These are phyloP conservation scores for Isabelozyma heimii DNA, from an alignment of 805 yeast species.

Conservation along the genomic window DNA sequence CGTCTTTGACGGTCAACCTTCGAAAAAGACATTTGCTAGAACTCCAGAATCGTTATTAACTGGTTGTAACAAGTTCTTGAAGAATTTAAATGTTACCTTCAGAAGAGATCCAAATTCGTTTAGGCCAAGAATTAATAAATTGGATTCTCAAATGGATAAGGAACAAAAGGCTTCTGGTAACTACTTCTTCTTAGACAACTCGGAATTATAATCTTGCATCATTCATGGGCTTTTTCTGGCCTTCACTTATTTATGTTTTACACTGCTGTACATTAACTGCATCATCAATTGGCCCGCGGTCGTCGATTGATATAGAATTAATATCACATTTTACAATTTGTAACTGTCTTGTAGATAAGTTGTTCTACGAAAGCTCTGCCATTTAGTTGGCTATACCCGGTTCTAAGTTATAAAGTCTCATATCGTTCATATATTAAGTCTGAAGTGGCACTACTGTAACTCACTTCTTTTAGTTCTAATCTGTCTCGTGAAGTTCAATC, in stretches of 20 bases:
- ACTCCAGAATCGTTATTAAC: slow-evolving; percentile 91
- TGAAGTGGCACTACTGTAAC: neutral
- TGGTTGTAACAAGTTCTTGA: slow-evolving; percentile 95
- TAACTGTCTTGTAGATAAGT: neutral
- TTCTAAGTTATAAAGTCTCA: no score
- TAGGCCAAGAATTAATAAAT: slow-evolving; percentile 98
- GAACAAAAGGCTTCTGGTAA: slow-evolving; percentile 92
- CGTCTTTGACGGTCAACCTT: slow-evolving; percentile 95
- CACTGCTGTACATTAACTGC: slow-evolving; percentile 10
- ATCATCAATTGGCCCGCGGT: slow-evolving; percentile 2
- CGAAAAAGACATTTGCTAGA: slow-evolving; percentile 79
- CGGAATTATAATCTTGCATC: slow-evolving; percentile 27
- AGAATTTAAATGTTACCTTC: slow-evolving; percentile 95
- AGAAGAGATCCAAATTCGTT: slow-evolving; percentile 98
- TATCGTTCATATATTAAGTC: neutral
- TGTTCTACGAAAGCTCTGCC: neutral
- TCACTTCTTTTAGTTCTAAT: neutral
- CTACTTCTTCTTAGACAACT: slow-evolving; percentile 89
- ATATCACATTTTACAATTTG: neutral
- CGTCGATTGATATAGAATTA: neutral
- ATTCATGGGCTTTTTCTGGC: slow-evolving; percentile 1
- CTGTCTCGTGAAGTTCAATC: slow-evolving; percentile 11
- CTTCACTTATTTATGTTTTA: neutral
- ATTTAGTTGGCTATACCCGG: no score
- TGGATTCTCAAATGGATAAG: slow-evolving; percentile 98